Evolutionary conservation across 1,139 yeast genomes (phyloP).

Genomic region (Taphrina betulina): DNA sequence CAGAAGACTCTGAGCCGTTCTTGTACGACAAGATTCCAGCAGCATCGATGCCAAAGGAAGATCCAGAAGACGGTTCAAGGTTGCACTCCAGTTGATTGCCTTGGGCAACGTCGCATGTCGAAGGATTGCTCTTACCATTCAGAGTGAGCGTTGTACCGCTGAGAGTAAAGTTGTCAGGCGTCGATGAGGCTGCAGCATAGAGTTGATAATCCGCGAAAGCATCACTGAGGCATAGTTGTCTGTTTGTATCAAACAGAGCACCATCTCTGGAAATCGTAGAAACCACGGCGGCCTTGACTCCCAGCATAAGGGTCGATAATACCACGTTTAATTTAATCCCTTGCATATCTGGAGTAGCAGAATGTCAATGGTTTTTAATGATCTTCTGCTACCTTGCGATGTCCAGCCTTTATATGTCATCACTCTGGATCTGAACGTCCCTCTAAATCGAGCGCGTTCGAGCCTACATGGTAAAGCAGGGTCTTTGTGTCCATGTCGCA

Average conservation of each 20-base stretch:
- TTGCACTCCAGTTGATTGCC: slow-evolving; percentile 3
- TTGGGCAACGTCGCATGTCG: slow-evolving; percentile 7
- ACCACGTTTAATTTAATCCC: too few relatives aligned
- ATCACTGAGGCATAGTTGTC: slow-evolving; percentile 5
- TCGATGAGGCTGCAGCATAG: not conserved
- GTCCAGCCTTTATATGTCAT: too few relatives aligned
- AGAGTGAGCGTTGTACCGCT: not conserved
- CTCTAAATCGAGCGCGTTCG: too few relatives aligned
- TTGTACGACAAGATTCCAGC: not conserved
- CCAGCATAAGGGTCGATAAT: too few relatives aligned
- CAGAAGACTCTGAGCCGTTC: not conserved
- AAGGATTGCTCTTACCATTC: not conserved
- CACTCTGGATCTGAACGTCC: too few relatives aligned
- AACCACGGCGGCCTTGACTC: too few relatives aligned
- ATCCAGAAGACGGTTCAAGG: not conserved
- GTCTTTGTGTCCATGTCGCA: too few relatives aligned
- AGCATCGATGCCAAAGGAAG: not conserved
- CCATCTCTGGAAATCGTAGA: too few relatives aligned
- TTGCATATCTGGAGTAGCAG: too few relatives aligned
- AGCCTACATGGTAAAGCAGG: too few relatives aligned
- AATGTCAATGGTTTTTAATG: too few relatives aligned
- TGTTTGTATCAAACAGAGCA: slow-evolving; percentile 1
- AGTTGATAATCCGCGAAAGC: slow-evolving; percentile 2
- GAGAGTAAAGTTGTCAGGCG: not conserved
- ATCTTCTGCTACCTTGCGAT: too few relatives aligned